phyloP scores from a whole-genome alignment of 106 monocot genomes.

The Ottelia alismoides region DNA sequence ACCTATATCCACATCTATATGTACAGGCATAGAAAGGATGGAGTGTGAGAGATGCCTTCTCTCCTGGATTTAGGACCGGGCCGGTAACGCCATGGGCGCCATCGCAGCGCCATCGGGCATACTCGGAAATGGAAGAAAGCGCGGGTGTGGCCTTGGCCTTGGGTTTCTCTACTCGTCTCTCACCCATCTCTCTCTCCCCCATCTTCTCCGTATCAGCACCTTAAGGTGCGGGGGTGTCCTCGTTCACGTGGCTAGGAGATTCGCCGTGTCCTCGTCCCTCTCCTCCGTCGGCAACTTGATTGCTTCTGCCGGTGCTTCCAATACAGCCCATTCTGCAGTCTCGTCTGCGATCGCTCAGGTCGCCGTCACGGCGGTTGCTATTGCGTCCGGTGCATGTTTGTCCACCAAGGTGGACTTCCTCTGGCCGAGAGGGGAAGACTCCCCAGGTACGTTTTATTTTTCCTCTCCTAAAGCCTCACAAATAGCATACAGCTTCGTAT shows the following conservation, averaged over 20 bases:
- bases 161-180: no score
- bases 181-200: no score
- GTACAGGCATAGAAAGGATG: no score
- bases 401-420: constrained; percentile 95
- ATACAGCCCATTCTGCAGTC: constrained; percentile 61
- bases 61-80: no score
- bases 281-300: constrained; percentile 38
- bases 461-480: no score
- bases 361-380: constrained; percentile 87
- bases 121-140: no score
- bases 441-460: constrained; percentile 33
- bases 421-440: constrained; percentile 64
- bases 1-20: no score
- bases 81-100: no score
- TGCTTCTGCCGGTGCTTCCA: constrained; percentile 30
- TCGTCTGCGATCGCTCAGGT: constrained; percentile 71
- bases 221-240: constrained; percentile 15
- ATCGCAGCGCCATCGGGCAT: no score
- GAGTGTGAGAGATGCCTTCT: no score
- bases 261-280: constrained; percentile 28
- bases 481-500: background rate
- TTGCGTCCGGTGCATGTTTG: constrained; percentile 92
- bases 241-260: constrained; percentile 12
- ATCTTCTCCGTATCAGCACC: no score
- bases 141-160: no score